These are phyloP conservation scores for Cryptosporidium bovis DNA, from an alignment of 169 alveolate species.

Conservation along the genomic window DNA sequence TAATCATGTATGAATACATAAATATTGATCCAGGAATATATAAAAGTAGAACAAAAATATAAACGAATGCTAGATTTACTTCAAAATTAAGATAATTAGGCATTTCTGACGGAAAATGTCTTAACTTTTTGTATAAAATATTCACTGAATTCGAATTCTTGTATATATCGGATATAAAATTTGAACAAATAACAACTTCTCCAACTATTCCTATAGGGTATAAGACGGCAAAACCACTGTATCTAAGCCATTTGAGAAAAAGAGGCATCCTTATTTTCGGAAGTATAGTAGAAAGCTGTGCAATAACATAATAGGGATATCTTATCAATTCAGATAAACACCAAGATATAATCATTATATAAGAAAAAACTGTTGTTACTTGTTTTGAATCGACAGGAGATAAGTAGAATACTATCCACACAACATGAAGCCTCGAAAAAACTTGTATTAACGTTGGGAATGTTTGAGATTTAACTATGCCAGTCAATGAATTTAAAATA, in stretches of 20 bases:
- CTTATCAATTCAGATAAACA: conserved; percentile 66
- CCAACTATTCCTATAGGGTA: conserved; percentile 80
- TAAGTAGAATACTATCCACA: conserved; percentile 67
- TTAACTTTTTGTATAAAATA: conserved; percentile 38
- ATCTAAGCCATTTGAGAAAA: conserved; percentile 79
- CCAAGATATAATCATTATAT: conserved; percentile 75
- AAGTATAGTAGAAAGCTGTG: conserved; percentile 17
- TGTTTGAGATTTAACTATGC: conserved; percentile 42
- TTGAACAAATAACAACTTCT: conserved; percentile 75
- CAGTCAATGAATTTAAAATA: conserved; percentile 51
- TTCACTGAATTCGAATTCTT: conserved; percentile 11
- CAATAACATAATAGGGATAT: conserved; percentile 70
- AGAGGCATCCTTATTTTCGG: conserved; percentile 75
- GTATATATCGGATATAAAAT: conserved; percentile 30
- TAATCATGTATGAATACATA: conserved; percentile 79
- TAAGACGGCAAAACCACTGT: conserved; percentile 78
- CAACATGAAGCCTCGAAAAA: conserved; percentile 59
- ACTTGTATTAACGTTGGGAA: conserved; percentile 60
- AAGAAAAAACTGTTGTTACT: conserved; percentile 31
- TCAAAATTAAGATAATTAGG: conserved; percentile 80
- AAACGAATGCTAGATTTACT: conserved; percentile 75
- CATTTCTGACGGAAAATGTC: conserved; percentile 80
- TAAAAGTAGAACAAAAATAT: conserved; percentile 70
- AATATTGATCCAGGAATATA: conserved; percentile 80
- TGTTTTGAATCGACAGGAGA: conserved; percentile 58